A percentile compares a stretch with the other conserved stretches of the same genome.
Evolutionary conservation across 352 stramenopile genomes (phyloP).

Genomic region (Bremia lactucae): DNA sequence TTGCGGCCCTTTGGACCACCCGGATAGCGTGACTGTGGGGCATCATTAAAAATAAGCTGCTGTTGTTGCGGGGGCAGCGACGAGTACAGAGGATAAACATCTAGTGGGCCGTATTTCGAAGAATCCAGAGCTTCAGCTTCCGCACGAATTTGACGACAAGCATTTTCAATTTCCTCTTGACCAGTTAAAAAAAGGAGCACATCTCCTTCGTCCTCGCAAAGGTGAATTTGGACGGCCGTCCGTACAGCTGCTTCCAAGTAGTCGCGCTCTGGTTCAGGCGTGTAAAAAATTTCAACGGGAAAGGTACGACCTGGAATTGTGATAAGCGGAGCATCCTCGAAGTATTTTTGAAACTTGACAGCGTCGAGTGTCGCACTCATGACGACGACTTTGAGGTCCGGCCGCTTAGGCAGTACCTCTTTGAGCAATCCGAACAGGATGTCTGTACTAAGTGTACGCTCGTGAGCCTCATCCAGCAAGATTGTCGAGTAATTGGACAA

Average conservation of each 20-base stretch:
- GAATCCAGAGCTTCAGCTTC: constrained; percentile 84
- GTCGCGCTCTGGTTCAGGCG: constrained; percentile 92
- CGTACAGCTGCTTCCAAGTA: constrained; percentile 93
- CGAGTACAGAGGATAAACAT: constrained; percentile 94
- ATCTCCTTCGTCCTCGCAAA: constrained; percentile 94
- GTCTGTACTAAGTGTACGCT: constrained; percentile 95
- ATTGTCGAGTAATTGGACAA: constrained; percentile 94
- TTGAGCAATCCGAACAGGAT: constrained; percentile 97
- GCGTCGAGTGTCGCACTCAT: constrained; percentile 98
- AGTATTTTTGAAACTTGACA: constrained; percentile 93
- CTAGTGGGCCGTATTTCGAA: constrained; percentile 91
- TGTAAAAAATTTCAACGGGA: constrained; percentile 98
- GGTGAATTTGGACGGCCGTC: constrained; percentile 92
- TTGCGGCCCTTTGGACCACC: constrained; percentile 87
- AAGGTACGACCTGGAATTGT: constrained; percentile 94
- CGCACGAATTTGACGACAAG: constrained; percentile 85
- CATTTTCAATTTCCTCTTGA: constrained; percentile 98
- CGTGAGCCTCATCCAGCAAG: constrained; percentile 96
- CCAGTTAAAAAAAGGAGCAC: constrained; percentile 99
- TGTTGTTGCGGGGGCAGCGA: constrained; percentile 97
- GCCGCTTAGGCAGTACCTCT: constrained; percentile 89
- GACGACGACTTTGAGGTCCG: constrained; percentile 96
- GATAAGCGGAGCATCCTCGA: constrained; percentile 88
- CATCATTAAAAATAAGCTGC: constrained; percentile 98
- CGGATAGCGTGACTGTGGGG: constrained; percentile 82